These are phyloP conservation scores for Starmerella roubikii DNA, from an alignment of 805 yeast species.

Conservation along the genomic window DNA sequence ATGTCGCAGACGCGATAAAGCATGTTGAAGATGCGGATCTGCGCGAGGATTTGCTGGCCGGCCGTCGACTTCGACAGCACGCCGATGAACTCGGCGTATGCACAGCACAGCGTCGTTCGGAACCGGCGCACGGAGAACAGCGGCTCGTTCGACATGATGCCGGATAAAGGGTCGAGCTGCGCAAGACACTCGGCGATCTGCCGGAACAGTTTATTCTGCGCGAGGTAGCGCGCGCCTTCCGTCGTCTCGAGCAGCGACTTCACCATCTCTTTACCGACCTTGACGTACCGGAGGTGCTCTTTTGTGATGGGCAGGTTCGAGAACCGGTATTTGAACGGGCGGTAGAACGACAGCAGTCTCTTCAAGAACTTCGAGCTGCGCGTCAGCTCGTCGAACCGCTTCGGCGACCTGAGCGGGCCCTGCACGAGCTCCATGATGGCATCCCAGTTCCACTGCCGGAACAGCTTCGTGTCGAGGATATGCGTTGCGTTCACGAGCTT, in stretches of 20 bases:
- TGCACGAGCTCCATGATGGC: conserved; percentile 54
- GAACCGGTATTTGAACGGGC: conserved; percentile 84
- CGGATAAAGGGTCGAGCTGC: conserved; percentile 68
- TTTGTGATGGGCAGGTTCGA: conserved; percentile 36
- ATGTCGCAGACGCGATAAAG: conserved; percentile 41
- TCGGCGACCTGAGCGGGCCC: conserved; percentile 68
- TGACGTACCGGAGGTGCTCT: conserved; percentile 44
- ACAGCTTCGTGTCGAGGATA: conserved; percentile 67
- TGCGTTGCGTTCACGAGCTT: conserved; percentile 51
- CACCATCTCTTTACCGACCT: conserved; percentile 64
- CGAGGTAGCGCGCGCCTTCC: conserved; percentile 54
- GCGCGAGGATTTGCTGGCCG: conserved; percentile 58
- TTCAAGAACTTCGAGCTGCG: conserved; percentile 76
- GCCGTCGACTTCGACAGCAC: conserved; percentile 43
- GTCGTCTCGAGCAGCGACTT: conserved; percentile 46
- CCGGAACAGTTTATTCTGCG: conserved; percentile 57
- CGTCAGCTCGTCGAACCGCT: conserved; percentile 60
- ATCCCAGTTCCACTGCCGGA: conserved; percentile 78
- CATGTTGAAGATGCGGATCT: conserved; percentile 77
- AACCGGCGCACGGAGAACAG: conserved; percentile 50
- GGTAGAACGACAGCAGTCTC: conserved; percentile 66
- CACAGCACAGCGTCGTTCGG: conserved; percentile 51
- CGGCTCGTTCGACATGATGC: conserved; percentile 59
- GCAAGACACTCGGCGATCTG: conserved; percentile 84
- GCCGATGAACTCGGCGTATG: conserved; percentile 71